Evolutionary conservation across 2,329 filamentous ascomycete species (phyloP).

Genomic region (Colletotrichum paranaense): DNA sequence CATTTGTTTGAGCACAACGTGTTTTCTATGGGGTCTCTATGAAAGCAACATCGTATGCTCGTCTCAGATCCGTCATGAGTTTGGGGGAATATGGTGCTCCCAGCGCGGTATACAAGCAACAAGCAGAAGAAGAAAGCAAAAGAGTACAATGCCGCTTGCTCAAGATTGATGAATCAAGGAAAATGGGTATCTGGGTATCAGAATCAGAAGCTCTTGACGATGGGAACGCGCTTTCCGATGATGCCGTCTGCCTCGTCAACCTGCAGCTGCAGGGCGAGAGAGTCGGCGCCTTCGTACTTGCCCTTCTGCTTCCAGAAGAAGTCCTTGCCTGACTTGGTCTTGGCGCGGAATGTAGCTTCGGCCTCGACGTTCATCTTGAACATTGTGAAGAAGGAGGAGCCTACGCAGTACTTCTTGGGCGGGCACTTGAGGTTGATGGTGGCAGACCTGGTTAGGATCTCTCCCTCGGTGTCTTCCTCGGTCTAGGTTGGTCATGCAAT

Average conservation of each 20-base stretch:
- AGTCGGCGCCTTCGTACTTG: constrained; percentile 29
- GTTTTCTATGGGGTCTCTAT: not conserved
- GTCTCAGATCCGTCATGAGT: not conserved
- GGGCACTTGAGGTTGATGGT: constrained; percentile 36
- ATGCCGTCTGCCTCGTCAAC: constrained; percentile 30
- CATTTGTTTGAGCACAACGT: not conserved
- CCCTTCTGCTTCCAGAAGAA: constrained; percentile 34
- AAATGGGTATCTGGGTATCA: not conserved
- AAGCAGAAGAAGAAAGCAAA: not conserved
- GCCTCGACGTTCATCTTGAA: constrained; percentile 37
- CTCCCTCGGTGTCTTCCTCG: constrained; percentile 13
- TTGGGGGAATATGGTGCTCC: not conserved
- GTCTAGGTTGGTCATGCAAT: not conserved
- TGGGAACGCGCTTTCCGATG: not conserved
- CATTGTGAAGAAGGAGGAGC: constrained; percentile 32
- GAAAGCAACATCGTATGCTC: not conserved
- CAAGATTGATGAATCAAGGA: not conserved
- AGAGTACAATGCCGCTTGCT: not conserved
- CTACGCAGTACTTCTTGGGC: constrained; percentile 34
- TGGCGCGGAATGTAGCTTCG: constrained; percentile 33
- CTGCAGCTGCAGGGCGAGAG: constrained; percentile 30
- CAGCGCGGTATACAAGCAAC: not conserved
- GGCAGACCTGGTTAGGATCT: constrained; percentile 29
- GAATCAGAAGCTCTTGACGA: not conserved
- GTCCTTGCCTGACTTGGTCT: constrained; percentile 20